phyloP scores from a whole-genome alignment of 2,329 filamentous ascomycete genomes.

The Dactylellina haptotyla region DNA sequence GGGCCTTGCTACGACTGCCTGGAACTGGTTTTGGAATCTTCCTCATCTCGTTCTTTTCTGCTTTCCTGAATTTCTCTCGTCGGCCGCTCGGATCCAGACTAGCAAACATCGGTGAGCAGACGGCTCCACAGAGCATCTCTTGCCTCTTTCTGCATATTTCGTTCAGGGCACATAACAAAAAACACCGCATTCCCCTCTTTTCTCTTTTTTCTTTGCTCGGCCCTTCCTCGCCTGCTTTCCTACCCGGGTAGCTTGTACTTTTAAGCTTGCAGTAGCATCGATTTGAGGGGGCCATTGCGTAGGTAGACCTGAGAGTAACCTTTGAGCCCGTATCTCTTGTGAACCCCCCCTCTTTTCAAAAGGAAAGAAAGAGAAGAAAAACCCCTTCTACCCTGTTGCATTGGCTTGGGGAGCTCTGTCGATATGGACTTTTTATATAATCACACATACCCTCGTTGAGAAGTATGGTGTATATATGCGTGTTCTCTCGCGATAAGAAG shows the following conservation, averaged over 20 bases:
- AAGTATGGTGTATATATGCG: too few relatives aligned
- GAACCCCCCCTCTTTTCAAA: too few relatives aligned
- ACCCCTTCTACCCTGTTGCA: too few relatives aligned
- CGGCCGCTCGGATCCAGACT: constrained; percentile 28
- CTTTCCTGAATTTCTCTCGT: not conserved
- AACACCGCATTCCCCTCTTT: constrained; percentile 33
- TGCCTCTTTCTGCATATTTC: constrained; percentile 37
- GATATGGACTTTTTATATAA: too few relatives aligned
- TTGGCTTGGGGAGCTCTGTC: too few relatives aligned
- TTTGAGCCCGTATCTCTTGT: too few relatives aligned
- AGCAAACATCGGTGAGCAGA: constrained; percentile 47
- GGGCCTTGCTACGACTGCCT: too few relatives aligned
- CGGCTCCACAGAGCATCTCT: constrained; percentile 45
- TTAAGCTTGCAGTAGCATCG: not conserved
- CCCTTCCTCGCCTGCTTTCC: not conserved
- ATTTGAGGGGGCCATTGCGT: not conserved
- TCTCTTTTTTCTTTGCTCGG: constrained; percentile 3
- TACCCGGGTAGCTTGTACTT: not conserved
- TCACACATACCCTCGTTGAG: too few relatives aligned
- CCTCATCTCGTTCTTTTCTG: constrained; percentile 8
- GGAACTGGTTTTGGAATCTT: constrained; percentile 10
- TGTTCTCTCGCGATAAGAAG: too few relatives aligned
- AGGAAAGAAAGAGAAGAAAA: too few relatives aligned
- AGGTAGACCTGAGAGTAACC: too few relatives aligned
- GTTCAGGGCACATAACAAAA: not conserved